Evolutionary conservation across 2,329 filamentous ascomycete species (phyloP).

Genomic region (Aspergillus nomiae): DNA sequence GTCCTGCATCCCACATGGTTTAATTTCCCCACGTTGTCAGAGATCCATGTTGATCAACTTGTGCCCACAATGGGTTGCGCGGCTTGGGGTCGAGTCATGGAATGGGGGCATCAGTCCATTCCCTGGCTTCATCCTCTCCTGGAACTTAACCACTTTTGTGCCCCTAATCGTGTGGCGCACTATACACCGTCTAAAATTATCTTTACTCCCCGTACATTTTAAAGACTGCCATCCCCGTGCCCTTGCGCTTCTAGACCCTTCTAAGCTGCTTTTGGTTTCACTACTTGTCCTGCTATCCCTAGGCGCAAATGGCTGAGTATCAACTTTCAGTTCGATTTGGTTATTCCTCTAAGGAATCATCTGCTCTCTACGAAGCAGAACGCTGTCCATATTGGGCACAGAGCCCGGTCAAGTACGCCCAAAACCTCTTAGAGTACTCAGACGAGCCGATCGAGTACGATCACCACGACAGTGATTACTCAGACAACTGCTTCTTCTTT

Average conservation of each 20-base stretch:
- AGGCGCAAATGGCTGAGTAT: conserved; percentile 24
- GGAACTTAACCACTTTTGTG: conserved; percentile 14
- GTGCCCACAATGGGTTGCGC: conserved; percentile 8
- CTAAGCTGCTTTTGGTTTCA: not conserved
- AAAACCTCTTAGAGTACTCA: conserved; percentile 42
- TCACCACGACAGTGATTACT: conserved; percentile 44
- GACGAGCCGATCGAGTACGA: conserved; percentile 47
- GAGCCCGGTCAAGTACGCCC: conserved; percentile 39
- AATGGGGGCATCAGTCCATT: conserved; percentile 9
- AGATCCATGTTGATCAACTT: conserved; percentile 8
- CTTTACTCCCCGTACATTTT: not conserved
- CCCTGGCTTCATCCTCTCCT: not conserved
- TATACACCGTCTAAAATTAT: not conserved
- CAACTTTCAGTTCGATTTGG: conserved; percentile 23
- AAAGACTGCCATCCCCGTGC: not conserved
- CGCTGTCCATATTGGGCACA: conserved; percentile 44
- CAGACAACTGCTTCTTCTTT: conserved; percentile 48
- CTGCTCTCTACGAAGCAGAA: conserved; percentile 18
- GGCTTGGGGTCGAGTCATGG: conserved; percentile 9
- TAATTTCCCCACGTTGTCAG: conserved; percentile 17
- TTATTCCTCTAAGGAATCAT: conserved; percentile 14
- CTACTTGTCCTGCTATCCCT: not conserved
- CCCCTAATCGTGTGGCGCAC: conserved; percentile 6
- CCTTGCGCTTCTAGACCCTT: not conserved
- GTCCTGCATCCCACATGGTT: conserved; percentile 11